Evolutionary conservation across 75 land plant genomes (phyloP).

Genomic region (Pseudotsuga menziesii): DNA sequence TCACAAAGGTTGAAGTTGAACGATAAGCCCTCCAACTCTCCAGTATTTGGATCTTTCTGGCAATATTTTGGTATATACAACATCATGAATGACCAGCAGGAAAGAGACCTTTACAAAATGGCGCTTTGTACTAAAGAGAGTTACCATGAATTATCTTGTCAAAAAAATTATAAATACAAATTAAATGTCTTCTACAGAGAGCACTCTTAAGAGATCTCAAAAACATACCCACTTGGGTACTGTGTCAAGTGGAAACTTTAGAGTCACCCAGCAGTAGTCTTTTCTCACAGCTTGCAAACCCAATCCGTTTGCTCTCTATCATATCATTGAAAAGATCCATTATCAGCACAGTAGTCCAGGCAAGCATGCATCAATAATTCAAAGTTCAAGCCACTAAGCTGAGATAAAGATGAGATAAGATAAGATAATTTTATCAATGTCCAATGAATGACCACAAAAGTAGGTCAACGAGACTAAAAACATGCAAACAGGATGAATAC

Average conservation of each 20-base stretch:
- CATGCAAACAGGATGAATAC: too few relatives aligned
- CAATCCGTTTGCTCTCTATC: constrained; percentile 75
- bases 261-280: constrained; percentile 54
- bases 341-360: background rate
- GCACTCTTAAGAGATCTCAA: background rate
- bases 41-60: constrained; percentile 89
- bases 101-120: constrained; percentile 2
- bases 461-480: too few relatives aligned
- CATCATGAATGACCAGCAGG: constrained; percentile 6
- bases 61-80: background rate
- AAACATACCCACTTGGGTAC: constrained; percentile 71
- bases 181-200: background rate
- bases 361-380: background rate
- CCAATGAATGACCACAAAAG: too few relatives aligned
- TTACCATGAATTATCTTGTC: constrained; percentile 1
- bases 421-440: too few relatives aligned
- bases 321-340: constrained; percentile 1
- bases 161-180: background rate
- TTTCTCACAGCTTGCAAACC: constrained; percentile 61
- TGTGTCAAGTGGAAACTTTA: constrained; percentile 60
- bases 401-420: background rate
- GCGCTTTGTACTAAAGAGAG: background rate
- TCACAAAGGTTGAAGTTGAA: constrained; percentile 84
- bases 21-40: constrained; percentile 70
- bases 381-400: background rate